These are phyloP conservation scores for Pestalotiopsis fici DNA, from an alignment of 2,329 filamentous ascomycete species.

Conservation along the genomic window DNA sequence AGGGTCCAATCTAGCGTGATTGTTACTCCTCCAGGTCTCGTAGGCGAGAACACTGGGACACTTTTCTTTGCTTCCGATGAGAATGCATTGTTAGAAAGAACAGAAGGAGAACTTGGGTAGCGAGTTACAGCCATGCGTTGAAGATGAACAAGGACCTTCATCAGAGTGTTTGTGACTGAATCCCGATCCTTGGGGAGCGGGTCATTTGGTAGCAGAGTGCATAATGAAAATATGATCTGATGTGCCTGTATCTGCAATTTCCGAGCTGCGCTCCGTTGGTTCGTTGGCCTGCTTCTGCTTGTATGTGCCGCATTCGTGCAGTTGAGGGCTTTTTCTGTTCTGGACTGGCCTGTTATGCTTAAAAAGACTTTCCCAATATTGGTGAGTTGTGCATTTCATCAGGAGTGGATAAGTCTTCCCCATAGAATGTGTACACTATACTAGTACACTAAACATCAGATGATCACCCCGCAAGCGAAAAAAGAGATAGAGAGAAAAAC, in stretches of 20 bases:
- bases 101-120: too few species aligned
- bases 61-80: too few species aligned
- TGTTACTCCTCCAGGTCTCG: too few species aligned
- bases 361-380: too few species aligned
- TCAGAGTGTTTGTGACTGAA: background rate
- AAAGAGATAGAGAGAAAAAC: background rate
- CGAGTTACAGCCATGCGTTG: background rate
- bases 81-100: too few species aligned
- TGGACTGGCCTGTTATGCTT: background rate
- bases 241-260: background rate
- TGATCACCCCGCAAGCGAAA: background rate
- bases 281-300: background rate
- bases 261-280: background rate
- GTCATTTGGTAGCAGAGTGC: background rate
- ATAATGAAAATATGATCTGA: background rate
- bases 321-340: background rate
- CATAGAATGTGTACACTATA: too few species aligned
- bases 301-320: background rate
- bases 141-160: background rate
- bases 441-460: background rate
- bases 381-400: too few species aligned
- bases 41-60: too few species aligned
- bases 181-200: background rate
- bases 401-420: too few species aligned
- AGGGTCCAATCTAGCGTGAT: too few species aligned